These are phyloP conservation scores for Hypsizygus ulmarius DNA, from an alignment of 1,284 basidiomycete species.

Conservation along the genomic window DNA sequence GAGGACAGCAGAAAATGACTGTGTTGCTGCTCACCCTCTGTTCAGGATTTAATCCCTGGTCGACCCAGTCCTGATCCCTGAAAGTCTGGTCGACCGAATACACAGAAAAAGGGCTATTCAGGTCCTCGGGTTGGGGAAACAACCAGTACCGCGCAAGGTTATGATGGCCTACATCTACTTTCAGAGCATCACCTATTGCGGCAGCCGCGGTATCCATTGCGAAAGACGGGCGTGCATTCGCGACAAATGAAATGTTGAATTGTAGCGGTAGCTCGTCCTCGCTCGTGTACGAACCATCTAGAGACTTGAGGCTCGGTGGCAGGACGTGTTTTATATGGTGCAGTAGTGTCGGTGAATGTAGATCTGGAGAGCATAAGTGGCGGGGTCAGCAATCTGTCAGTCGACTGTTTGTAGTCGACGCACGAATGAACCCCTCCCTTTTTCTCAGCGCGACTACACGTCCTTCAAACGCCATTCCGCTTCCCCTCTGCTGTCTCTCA, in stretches of 20 bases:
- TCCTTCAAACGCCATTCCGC: constrained; percentile 35
- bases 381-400: background rate
- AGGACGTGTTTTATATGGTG: constrained; percentile 33
- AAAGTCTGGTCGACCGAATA: constrained; percentile 14
- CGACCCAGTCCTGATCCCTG: constrained; percentile 35
- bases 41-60: constrained; percentile 41
- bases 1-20: background rate
- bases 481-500: constrained; percentile 30
- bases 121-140: constrained; percentile 37
- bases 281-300: constrained; percentile 32
- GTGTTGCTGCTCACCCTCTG: constrained; percentile 33
- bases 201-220: constrained; percentile 38
- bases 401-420: constrained; percentile 20
- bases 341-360: constrained; percentile 37
- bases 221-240: constrained; percentile 38
- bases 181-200: constrained; percentile 26
- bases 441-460: constrained; percentile 38
- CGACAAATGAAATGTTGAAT: constrained; percentile 46
- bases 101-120: constrained; percentile 21
- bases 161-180: constrained; percentile 12
- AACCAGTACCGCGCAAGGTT: constrained; percentile 40
- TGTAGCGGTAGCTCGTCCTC: constrained; percentile 34
- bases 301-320: constrained; percentile 23
- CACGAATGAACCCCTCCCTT: constrained; percentile 42
- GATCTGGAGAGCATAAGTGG: constrained; percentile 27